A percentile compares a stretch with the other conserved stretches of the same genome.
Evolutionary conservation across 2,329 filamentous ascomycete genomes (phyloP).

Genomic region (Emericellopsis atlantica): DNA sequence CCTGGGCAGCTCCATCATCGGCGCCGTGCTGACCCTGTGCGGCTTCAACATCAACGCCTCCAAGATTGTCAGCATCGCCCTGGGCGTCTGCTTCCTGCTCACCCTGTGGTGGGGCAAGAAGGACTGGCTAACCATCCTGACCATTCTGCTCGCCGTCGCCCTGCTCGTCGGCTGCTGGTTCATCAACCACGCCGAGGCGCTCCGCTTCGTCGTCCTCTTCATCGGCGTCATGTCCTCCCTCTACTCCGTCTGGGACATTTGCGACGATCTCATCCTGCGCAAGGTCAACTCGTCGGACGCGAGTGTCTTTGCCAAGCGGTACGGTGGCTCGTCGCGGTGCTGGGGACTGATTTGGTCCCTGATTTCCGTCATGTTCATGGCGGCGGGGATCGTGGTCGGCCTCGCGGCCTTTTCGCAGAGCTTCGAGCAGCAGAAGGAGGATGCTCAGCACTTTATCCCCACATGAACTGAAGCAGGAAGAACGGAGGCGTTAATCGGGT

Average conservation of each 20-base stretch:
- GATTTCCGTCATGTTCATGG: constrained; percentile 60
- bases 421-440: constrained; percentile 53
- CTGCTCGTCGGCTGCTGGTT: constrained; percentile 68
- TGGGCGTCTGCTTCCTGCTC: constrained; percentile 64
- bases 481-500: too few relatives aligned
- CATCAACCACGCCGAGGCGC: constrained; percentile 60
- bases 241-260: constrained; percentile 78
- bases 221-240: constrained; percentile 73
- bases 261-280: constrained; percentile 66
- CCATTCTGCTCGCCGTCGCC: constrained; percentile 56
- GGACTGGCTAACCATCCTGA: constrained; percentile 66
- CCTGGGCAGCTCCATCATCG: constrained; percentile 64
- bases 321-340: constrained; percentile 68
- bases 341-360: constrained; percentile 73
- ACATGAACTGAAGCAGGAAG: constrained; percentile 13
- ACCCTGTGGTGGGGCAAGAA: constrained; percentile 71
- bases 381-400: constrained; percentile 59
- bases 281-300: constrained; percentile 74
- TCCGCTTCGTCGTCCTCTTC: constrained; percentile 66
- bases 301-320: constrained; percentile 64
- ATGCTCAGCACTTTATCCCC: constrained; percentile 54
- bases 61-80: constrained; percentile 63
- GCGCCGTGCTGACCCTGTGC: constrained; percentile 65
- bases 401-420: constrained; percentile 65
- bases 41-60: constrained; percentile 72